These are phyloP conservation scores for Lactarius akahatsu DNA, from an alignment of 768 basidiomycete species.

Conservation along the genomic window DNA sequence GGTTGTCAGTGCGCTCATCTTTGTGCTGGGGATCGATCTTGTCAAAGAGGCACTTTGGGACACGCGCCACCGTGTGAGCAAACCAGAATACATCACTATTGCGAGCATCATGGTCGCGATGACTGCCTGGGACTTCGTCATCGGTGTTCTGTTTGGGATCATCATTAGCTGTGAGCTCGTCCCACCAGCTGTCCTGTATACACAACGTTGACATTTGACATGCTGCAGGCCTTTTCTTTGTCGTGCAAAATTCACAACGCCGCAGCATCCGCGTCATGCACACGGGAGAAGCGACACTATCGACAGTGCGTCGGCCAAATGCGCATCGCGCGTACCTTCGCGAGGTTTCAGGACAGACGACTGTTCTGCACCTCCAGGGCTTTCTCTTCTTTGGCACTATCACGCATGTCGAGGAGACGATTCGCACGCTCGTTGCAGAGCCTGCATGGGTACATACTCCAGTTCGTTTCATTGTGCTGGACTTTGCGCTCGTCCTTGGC, in stretches of 20 bases:
- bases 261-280: constrained; percentile 81
- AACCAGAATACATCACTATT: constrained; percentile 80
- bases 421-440: constrained; percentile 69
- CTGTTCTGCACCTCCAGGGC: constrained; percentile 84
- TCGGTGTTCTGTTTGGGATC: constrained; percentile 90
- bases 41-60: constrained; percentile 97
- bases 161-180: constrained; percentile 74
- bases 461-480: constrained; percentile 87
- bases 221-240: constrained; percentile 82
- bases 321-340: constrained; percentile 86
- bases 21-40: constrained; percentile 91
- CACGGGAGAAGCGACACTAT: constrained; percentile 81
- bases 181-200: neutral
- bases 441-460: constrained; percentile 71
- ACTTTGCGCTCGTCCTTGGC: constrained; percentile 81
- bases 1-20: constrained; percentile 90
- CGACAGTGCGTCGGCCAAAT: constrained; percentile 87
- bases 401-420: constrained; percentile 81
- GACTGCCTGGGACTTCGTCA: constrained; percentile 94
- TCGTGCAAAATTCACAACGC: constrained; percentile 89
- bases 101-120: constrained; percentile 86
- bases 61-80: constrained; percentile 84
- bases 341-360: constrained; percentile 90
- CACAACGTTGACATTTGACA: neutral
- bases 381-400: constrained; percentile 96